Evolutionary conservation across 208 protist species (phyloP), one percentile per base, ranked within the genome.

Genomic region (Trypanosoma avium): DNA sequence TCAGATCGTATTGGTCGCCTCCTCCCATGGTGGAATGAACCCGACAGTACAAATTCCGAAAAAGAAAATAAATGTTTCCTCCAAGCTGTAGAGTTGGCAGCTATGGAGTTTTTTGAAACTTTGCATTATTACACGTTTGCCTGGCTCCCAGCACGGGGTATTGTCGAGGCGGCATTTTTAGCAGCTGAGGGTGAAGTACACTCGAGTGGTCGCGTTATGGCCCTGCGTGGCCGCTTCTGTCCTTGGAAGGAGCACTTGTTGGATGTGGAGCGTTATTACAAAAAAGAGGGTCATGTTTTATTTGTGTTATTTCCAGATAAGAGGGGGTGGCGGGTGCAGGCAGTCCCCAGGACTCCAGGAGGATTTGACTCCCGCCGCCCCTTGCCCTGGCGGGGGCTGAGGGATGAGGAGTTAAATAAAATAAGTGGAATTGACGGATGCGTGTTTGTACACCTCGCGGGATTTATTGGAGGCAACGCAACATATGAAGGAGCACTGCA

Each of bases 391-490:
- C 81, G 90, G 27, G 98, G 98, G 3, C 68, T 99, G 19, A 84
- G 97, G 45, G 96, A 98, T 63, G 83, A 73, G 32, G 93, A 93
- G 47, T 82, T 99, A 12, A 82, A 70, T 53, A 33, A 82, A 21
- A 77, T 84, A 13, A 68, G 73, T 50, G 93, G 93, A 26, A 94
- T 99, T 49, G 65, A 82, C 0, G 95, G 92, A 13, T 81, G 94
- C 61, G 76, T 98, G 6, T 99, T 99, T 62, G 88, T 97, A 42
- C 97, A 99, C 70, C 94, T 93, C 15, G 85, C 81, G 22, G 97
- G 97, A 29, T 99, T 99, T 62, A 98, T 99, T 75, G 96, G 95
- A 26, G 96, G 96, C 17, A 96, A 98, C 76, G 86, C 86, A 48
- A 97, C 87, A 2, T 93, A 90, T 64, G 97, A 98, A 13, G 95